phyloP scores from a whole-genome alignment of 1,284 basidiomycete species.

The Xanthoconium separans region DNA sequence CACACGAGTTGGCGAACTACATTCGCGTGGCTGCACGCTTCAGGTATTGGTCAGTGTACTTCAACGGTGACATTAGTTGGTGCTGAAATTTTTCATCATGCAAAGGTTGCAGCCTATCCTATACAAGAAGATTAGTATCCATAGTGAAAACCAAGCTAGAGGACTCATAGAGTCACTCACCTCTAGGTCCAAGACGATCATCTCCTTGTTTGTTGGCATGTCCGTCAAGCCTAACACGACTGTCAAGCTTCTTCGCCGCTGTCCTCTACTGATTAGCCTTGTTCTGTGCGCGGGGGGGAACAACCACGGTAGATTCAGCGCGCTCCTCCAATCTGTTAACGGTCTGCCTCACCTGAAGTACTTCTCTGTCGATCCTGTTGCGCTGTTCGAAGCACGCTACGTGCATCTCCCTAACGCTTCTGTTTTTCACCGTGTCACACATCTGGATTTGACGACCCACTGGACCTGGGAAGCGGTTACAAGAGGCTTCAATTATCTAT shows the following conservation, averaged over 20 bases:
- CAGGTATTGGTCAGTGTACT: background rate
- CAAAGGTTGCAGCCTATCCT: background rate
- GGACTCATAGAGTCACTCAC: background rate
- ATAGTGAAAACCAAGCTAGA: background rate
- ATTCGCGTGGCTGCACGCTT: background rate
- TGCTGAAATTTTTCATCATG: background rate
- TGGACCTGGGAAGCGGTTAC: background rate
- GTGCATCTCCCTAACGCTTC: background rate
- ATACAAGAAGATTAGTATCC: background rate
- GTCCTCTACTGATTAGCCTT: background rate
- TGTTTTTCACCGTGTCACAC: background rate
- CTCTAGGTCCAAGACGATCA: background rate
- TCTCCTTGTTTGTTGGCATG: background rate
- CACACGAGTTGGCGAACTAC: background rate
- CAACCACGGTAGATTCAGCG: no score
- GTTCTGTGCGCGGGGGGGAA: background rate
- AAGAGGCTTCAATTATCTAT: background rate
- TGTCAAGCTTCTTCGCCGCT: background rate
- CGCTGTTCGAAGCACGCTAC: background rate
- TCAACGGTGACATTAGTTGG: background rate
- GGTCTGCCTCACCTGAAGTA: background rate
- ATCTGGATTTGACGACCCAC: background rate
- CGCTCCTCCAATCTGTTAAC: background rate
- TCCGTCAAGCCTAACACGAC: background rate
- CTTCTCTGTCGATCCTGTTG: background rate